These are phyloP conservation scores for Phoma sp. DNA, from an alignment of 2,329 filamentous ascomycete genomes.

Conservation along the genomic window DNA sequence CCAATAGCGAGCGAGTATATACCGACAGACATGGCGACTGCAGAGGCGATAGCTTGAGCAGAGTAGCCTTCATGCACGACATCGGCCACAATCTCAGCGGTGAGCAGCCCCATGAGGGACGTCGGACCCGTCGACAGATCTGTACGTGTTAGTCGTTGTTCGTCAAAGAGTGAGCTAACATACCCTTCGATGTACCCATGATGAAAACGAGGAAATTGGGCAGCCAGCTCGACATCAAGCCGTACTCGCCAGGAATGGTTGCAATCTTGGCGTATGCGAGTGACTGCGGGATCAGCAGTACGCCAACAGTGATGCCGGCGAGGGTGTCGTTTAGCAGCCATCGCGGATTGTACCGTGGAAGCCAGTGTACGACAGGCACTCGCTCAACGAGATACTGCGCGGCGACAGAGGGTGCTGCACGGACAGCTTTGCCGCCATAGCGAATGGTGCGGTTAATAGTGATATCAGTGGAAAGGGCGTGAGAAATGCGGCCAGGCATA, in stretches of 20 bases:
- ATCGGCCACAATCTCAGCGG: slow-evolving; percentile 65
- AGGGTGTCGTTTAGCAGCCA: slow-evolving; percentile 70
- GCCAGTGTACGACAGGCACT: slow-evolving; percentile 68
- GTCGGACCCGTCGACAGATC: slow-evolving; percentile 74
- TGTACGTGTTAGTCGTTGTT: slow-evolving; percentile 46
- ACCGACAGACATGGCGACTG: slow-evolving; percentile 69
- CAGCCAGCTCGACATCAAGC: slow-evolving; percentile 94
- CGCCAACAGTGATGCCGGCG: slow-evolving; percentile 72
- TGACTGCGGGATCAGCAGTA: slow-evolving; percentile 87
- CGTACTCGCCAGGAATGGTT: slow-evolving; percentile 86
- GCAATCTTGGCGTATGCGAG: slow-evolving; percentile 96
- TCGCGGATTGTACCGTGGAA: slow-evolving; percentile 66
- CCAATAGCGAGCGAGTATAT: slow-evolving; percentile 67
- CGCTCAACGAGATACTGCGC: slow-evolving; percentile 67
- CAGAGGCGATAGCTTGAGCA: slow-evolving; percentile 65
- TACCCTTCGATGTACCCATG: slow-evolving; percentile 72
- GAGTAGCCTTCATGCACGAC: slow-evolving; percentile 60
- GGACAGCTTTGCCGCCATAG: slow-evolving; percentile 42
- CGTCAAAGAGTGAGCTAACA: neutral
- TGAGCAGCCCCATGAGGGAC: slow-evolving; percentile 69
- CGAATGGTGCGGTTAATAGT: slow-evolving; percentile 37
- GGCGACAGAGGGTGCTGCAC: slow-evolving; percentile 60
- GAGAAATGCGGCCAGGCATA: slow-evolving; percentile 20
- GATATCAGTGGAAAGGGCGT: slow-evolving; percentile 35
- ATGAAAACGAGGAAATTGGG: slow-evolving; percentile 94